phyloP scores from a whole-genome alignment of 305 asterid genomes.

The Ajuga reptans region DNA sequence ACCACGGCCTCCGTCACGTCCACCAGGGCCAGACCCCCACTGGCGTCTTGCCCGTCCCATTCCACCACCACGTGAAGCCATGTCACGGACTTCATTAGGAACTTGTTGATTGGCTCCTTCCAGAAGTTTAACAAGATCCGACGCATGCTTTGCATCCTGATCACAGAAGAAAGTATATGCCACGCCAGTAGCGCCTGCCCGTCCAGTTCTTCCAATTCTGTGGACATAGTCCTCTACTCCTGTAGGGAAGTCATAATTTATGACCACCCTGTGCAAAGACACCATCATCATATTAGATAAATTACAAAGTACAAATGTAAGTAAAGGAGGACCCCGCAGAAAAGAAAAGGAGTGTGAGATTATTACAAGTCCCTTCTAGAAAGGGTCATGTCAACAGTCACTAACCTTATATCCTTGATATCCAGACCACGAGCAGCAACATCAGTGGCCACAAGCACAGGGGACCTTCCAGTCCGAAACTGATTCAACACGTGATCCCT shows the following conservation, averaged over 20 bases:
- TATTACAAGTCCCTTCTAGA: not conserved
- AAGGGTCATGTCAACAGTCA: constrained; percentile 8
- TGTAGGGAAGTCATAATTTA: constrained; percentile 91
- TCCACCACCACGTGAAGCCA: constrained; percentile 84
- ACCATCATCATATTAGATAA: not conserved
- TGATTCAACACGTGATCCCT: constrained; percentile 87
- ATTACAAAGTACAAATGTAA: not conserved
- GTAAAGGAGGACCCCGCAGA: too few species aligned
- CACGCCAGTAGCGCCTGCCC: constrained; percentile 94
- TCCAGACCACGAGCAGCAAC: constrained; percentile 98
- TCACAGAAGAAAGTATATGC: constrained; percentile 75
- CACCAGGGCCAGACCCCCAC: constrained; percentile 68
- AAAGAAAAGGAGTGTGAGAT: too few species aligned
- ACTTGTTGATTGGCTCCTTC: constrained; percentile 87
- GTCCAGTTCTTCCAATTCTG: constrained; percentile 97
- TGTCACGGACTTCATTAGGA: constrained; percentile 61
- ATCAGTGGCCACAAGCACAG: constrained; percentile 94
- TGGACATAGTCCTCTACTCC: constrained; percentile 98
- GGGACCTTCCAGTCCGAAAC: constrained; percentile 80
- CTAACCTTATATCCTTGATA: constrained; percentile 88
- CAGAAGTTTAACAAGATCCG: constrained; percentile 73
- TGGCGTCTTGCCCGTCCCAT: constrained; percentile 60
- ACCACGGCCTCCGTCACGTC: constrained; percentile 56
- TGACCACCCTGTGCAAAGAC: constrained; percentile 58
- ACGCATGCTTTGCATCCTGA: constrained; percentile 79